Percentiles rank a stretch among this genome's conserved stretches.
Evolutionary conservation across 73 alveolate genomes (phyloP).

Genomic region (Tetrahymena elliotti): DNA sequence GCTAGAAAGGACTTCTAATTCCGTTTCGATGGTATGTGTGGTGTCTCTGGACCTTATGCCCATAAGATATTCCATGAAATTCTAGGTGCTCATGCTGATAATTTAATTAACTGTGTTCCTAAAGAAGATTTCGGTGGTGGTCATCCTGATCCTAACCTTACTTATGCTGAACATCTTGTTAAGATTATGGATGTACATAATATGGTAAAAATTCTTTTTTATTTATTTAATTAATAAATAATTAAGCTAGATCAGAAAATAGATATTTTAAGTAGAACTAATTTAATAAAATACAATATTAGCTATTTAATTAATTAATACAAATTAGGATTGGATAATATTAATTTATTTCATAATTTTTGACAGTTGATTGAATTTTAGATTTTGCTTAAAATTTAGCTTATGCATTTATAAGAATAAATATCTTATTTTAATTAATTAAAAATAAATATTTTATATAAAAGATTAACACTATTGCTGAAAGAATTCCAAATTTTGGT

Average conservation of each 20-base stretch:
- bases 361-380: not conserved
- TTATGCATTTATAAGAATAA: conserved; percentile 15
- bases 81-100: conserved; percentile 69
- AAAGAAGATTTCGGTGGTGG: conserved; percentile 94
- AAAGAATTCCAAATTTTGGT: conserved; percentile 80
- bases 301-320: not conserved
- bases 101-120: conserved; percentile 73
- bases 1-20: conserved; percentile 81
- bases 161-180: conserved; percentile 90
- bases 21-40: conserved; percentile 93
- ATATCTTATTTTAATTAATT: conserved; percentile 17
- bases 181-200: conserved; percentile 76
- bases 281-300: not conserved
- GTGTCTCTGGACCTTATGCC: conserved; percentile 98
- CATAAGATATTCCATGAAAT: conserved; percentile 68
- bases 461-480: not conserved
- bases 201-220: not conserved
- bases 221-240: not conserved
- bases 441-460: not conserved
- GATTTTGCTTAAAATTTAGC: no score
- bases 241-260: not conserved
- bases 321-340: not conserved
- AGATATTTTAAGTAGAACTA: not conserved
- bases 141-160: conserved; percentile 98
- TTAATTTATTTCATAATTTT: no score